Percentiles rank a stretch among this genome's conserved stretches.
phyloP scores from a whole-genome alignment of 768 basidiomycete genomes.

The Kwoniella heveanensis region DNA sequence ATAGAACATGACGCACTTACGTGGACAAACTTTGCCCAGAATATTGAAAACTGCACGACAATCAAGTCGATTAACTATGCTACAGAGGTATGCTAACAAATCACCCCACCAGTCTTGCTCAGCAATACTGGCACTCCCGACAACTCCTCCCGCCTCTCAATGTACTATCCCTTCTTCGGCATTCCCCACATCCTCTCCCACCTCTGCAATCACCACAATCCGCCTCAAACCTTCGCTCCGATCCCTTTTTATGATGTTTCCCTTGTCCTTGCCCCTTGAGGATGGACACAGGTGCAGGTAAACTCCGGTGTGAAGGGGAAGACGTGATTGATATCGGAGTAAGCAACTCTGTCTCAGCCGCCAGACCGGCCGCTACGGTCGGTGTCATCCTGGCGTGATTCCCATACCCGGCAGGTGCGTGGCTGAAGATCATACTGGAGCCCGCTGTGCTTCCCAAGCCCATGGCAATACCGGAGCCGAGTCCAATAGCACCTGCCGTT shows the following conservation, averaged over 20 bases:
- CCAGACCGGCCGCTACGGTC: neutral
- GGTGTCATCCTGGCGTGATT: slow-evolving; percentile 38
- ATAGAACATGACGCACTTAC: no score
- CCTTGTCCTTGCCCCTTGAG: no score
- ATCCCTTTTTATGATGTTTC: neutral
- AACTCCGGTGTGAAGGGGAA: neutral
- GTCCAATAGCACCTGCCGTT: slow-evolving; percentile 28
- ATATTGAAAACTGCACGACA: neutral
- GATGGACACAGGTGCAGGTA: slow-evolving; percentile 1
- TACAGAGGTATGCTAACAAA: no score
- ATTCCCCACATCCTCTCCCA: neutral
- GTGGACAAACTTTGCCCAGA: no score
- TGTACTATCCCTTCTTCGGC: neutral
- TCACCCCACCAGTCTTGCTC: no score
- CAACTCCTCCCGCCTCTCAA: neutral
- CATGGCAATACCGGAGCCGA: no score
- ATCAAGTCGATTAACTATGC: no score
- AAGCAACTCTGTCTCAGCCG: slow-evolving; percentile 1
- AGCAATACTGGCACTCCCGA: neutral
- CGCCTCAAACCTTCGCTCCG: slow-evolving; percentile 6
- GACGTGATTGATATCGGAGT: neutral
- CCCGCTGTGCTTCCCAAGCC: neutral
- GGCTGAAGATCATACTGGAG: neutral
- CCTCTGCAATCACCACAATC: neutral
- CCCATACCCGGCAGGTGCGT: slow-evolving; percentile 14